These are phyloP conservation scores for Dendrobium chrysotoxum DNA, from an alignment of 106 monocot species.

Conservation along the genomic window DNA sequence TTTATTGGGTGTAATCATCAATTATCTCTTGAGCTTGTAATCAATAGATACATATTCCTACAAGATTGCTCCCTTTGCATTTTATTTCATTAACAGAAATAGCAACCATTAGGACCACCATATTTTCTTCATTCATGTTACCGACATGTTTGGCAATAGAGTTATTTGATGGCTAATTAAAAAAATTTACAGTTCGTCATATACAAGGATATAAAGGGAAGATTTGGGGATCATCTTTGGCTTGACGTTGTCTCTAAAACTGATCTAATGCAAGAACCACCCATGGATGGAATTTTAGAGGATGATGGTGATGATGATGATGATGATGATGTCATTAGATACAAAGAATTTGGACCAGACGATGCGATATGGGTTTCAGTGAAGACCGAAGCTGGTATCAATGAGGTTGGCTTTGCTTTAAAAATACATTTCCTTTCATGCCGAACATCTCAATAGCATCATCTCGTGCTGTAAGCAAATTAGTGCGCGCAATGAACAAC, in stretches of 20 bases:
- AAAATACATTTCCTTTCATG: background rate
- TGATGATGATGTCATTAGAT: slow-evolving; percentile 22
- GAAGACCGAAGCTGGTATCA: slow-evolving; percentile 45
- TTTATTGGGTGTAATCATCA: background rate
- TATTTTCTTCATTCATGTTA: background rate
- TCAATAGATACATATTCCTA: background rate
- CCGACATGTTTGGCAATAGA: background rate
- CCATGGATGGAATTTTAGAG: background rate
- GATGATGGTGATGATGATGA: background rate
- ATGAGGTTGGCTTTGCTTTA: slow-evolving; percentile 43
- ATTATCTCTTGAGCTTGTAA: background rate
- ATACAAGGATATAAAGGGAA: slow-evolving; percentile 79
- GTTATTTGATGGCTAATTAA: background rate
- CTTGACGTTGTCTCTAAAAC: slow-evolving; percentile 88
- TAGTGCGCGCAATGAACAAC: too few relatives aligned
- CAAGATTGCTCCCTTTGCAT: background rate
- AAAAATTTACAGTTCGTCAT: slow-evolving; percentile 52
- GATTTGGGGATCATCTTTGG: slow-evolving; percentile 75
- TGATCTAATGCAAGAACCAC: slow-evolving; percentile 52
- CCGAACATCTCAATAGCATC: background rate
- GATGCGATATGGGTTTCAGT: slow-evolving; percentile 70
- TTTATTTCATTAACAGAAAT: background rate
- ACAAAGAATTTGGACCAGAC: slow-evolving; percentile 67
- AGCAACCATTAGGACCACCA: background rate
- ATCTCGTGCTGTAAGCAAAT: too few relatives aligned